Base-by-base conservation (phyloP, 1,139 yeast genomes). In the Protomyces arabidopsidicola region DNA sequence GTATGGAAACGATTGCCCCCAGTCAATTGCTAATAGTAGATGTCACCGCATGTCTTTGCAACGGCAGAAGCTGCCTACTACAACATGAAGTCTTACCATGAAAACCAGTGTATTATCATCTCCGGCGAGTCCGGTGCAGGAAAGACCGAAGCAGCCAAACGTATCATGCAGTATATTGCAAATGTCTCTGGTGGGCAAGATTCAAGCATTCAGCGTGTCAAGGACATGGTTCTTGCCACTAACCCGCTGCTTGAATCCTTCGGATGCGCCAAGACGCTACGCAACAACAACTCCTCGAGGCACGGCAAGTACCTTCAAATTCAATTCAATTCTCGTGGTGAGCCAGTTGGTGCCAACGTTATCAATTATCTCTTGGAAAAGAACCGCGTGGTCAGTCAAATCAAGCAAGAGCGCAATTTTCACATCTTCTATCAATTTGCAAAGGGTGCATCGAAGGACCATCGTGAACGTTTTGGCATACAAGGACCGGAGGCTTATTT, bases 121-220 rank as follows among this genome's bases (percentile, higher is more conserved):
- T 90, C 97, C 4, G 99, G 99, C 62, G 99, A 95, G 75, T 90
- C 97, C 0, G 99, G 99, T 67, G 98, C 99, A 1, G 99, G 99
- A 60, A 93, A 93, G 75, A 93, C 98, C 5, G 98, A 93, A 76
- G 98, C 98, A 20, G 98, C 98, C 50, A 93, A 93, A 77, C 86
- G 95, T 73, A 93, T 93, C 76, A 95, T 95, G 98, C 98, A 95
- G 75, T 95, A 95, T 74, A 88, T 95, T 71, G 97, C 98, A 54
- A 86, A 93, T 52, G 97, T 90, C 5, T 82, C 88, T 2, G 75
- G 81, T 2, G 73, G 82, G 10, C 65, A 70, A 22, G 79, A 85
- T 16, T 80, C 87, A 24, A 79, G 80, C 22, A 93, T 95, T 72
- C 84, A 88, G 68, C 85, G 85, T 71, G 91, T 93, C 75, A 93